These are phyloP conservation scores for Zymoseptoria crescenta DNA, from an alignment of 2,329 filamentous ascomycete species.

Conservation along the genomic window DNA sequence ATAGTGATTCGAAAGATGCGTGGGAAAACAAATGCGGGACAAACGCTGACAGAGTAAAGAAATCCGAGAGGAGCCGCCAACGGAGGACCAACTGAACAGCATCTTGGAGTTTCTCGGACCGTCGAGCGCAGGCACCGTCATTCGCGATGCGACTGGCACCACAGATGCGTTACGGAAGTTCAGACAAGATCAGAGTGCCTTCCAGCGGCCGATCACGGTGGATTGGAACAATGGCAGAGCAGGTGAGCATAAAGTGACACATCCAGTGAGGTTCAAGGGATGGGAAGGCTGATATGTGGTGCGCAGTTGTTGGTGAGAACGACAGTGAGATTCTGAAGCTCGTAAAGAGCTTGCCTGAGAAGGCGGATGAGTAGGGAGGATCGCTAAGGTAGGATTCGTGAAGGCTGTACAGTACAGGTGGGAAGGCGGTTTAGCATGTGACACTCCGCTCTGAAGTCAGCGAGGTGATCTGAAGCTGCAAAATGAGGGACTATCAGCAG, in stretches of 20 bases:
- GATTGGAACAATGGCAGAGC: constrained; percentile 92
- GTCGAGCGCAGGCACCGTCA: constrained; percentile 53
- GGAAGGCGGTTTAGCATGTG: neutral
- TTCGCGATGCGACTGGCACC: constrained; percentile 65
- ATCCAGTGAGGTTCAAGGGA: neutral
- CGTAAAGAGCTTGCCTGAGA: constrained; percentile 51
- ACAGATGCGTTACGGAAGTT: constrained; percentile 74
- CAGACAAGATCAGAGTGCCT: constrained; percentile 58
- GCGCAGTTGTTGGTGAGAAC: constrained; percentile 58
- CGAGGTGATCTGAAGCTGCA: neutral
- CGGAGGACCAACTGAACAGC: constrained; percentile 70
- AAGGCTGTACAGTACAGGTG: neutral
- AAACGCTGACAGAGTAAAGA: constrained; percentile 36
- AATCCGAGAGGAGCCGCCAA: constrained; percentile 72
- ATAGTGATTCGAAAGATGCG: neutral
- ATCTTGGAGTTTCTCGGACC: constrained; percentile 76
- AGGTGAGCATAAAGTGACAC: constrained; percentile 35
- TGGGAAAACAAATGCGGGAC: neutral
- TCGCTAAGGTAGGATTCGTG: neutral
- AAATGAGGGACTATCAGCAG: neutral
- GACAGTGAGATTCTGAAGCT: constrained; percentile 86
- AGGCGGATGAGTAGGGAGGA: constrained; percentile 19
- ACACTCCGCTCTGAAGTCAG: neutral
- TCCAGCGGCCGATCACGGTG: constrained; percentile 74
- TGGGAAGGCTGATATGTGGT: constrained; percentile 3